Conservation (phyloP, 2,329 filamentous ascomycete genomes). For the Aureobasidium vineae region DNA sequence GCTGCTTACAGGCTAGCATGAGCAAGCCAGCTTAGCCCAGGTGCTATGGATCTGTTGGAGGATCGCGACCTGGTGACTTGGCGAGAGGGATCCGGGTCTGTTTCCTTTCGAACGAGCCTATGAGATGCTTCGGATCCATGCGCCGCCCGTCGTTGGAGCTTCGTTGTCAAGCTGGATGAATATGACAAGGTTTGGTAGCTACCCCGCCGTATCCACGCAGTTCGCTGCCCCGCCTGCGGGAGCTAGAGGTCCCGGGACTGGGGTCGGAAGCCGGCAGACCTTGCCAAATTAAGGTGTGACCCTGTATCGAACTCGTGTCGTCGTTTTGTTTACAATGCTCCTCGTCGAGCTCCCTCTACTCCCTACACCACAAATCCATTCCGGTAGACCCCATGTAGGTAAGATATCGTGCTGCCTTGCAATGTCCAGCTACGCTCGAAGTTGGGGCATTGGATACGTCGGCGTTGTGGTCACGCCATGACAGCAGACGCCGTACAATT, state of each 20-base stretch:
- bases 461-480: constrained; percentile 16
- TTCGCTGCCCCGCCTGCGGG: constrained; percentile 22
- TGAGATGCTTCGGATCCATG: not conserved
- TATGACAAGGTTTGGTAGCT: constrained; percentile 6
- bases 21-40: not conserved
- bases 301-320: not conserved
- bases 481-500: constrained; percentile 16
- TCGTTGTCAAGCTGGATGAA: constrained; percentile 3
- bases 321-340: not conserved
- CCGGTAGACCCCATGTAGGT: not conserved
- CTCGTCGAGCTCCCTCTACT: not conserved
- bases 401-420: not conserved
- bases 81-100: not conserved
- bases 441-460: not conserved
- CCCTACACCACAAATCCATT: not conserved
- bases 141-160: not conserved
- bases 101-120: constrained; percentile 27
- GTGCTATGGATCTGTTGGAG: not conserved
- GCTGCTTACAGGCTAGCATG: not conserved
- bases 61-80: constrained; percentile 19
- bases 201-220: constrained; percentile 9
- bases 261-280: not conserved
- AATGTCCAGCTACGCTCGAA: not conserved
- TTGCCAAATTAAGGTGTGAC: not conserved
- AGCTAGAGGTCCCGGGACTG: not conserved